Evolutionary conservation across 495 filamentous ascomycete species (phyloP).

Genomic region (Friedmanniomyces endolithicus): DNA sequence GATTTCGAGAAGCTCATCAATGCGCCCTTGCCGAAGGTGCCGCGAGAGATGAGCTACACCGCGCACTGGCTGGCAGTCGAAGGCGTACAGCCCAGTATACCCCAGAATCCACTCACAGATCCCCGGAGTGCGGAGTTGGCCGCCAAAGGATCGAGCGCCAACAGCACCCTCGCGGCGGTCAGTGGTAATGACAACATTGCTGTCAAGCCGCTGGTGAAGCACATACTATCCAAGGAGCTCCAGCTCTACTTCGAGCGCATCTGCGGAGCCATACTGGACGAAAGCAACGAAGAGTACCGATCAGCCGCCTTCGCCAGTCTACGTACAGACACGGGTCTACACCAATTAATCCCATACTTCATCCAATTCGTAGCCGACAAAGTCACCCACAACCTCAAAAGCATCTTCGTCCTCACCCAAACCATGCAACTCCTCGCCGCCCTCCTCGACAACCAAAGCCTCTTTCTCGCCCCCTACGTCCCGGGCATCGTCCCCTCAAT

Average conservation of each 20-base stretch:
- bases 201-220: constrained; percentile 84
- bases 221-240: constrained; percentile 86
- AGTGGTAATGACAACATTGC: constrained; percentile 69
- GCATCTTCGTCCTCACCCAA: constrained; percentile 73
- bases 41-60: constrained; percentile 82
- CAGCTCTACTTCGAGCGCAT: constrained; percentile 96
- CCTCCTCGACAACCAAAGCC: constrained; percentile 64
- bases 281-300: constrained; percentile 71
- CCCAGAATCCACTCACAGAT: constrained; percentile 86
- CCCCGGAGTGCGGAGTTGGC: constrained; percentile 67
- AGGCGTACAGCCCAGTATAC: constrained; percentile 89
- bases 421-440: constrained; percentile 81
- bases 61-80: constrained; percentile 94
- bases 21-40: constrained; percentile 84
- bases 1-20: constrained; percentile 99
- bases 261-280: constrained; percentile 71
- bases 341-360: constrained; percentile 92
- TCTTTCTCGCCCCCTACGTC: constrained; percentile 83
- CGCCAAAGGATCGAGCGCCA: constrained; percentile 77
- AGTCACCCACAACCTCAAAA: constrained; percentile 78
- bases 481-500: constrained; percentile 77
- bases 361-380: constrained; percentile 88
- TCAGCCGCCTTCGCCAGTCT: constrained; percentile 71
- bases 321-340: constrained; percentile 74
- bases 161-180: constrained; percentile 67